A percentile compares a stretch with the other conserved stretches of the same genome.
phyloP scores from a whole-genome alignment of 2,329 filamentous ascomycete species.

The Calonectria henricotiae region DNA sequence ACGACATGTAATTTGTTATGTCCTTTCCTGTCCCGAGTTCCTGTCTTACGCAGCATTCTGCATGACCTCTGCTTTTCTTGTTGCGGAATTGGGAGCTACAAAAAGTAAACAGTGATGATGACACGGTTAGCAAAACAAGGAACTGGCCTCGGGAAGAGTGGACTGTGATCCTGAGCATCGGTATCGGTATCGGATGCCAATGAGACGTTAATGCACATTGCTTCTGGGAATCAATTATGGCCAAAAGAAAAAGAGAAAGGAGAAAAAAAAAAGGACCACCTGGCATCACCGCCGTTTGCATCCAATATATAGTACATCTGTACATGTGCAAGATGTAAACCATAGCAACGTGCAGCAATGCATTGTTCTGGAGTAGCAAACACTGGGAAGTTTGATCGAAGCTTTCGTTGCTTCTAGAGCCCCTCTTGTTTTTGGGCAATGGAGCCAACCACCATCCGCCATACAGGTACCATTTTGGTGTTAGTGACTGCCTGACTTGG shows the following conservation, averaged over 20 bases:
- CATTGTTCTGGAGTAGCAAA: background rate
- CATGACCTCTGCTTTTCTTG: conserved; percentile 26
- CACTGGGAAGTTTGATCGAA: conserved; percentile 32
- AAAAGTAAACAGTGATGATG: conserved; percentile 19
- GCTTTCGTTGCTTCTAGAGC: conserved; percentile 39
- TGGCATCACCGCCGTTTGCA: too few relatives aligned
- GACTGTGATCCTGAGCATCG: conserved; percentile 31
- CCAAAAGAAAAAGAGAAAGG: background rate
- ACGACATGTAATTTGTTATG: conserved; percentile 17
- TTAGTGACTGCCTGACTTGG: conserved; percentile 19
- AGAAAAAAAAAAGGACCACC: too few relatives aligned
- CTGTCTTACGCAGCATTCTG: conserved; percentile 23
- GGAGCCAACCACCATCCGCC: conserved; percentile 16
- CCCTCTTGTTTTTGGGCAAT: conserved; percentile 24
- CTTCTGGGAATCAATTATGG: background rate
- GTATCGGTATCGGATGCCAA: conserved; percentile 16
- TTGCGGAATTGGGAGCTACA: conserved; percentile 6
- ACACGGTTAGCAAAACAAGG: conserved; percentile 27
- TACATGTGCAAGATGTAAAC: background rate
- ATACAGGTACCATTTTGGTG: background rate
- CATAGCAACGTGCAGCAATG: conserved; percentile 1
- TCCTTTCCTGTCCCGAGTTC: conserved; percentile 13
- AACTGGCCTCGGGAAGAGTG: conserved; percentile 29
- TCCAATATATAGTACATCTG: background rate
- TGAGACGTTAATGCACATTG: too few relatives aligned